Evolutionary conservation across 805 yeast species (phyloP).

Genomic region (Yarrowia deformans): DNA sequence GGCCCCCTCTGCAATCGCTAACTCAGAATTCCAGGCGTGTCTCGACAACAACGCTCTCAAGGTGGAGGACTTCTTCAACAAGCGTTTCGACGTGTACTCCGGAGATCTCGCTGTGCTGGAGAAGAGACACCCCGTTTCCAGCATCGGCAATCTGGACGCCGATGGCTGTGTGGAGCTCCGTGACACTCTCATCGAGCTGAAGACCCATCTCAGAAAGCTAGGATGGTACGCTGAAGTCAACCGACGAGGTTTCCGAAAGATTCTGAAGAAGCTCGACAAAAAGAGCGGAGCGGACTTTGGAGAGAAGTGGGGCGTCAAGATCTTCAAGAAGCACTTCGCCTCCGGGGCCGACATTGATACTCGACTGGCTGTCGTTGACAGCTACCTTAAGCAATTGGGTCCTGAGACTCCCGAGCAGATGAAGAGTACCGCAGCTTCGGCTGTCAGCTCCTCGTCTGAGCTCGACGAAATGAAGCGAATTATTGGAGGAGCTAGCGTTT

Average conservation of each 20-base stretch:
- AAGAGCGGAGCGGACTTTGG: slow-evolving; percentile 70
- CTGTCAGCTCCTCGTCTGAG: slow-evolving; percentile 15
- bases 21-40: slow-evolving; percentile 72
- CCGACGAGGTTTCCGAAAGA: slow-evolving; percentile 87
- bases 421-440: background rate
- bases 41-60: slow-evolving; percentile 82
- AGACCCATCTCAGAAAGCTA: slow-evolving; percentile 77
- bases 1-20: background rate
- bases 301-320: slow-evolving; percentile 65
- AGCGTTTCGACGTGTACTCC: slow-evolving; percentile 75
- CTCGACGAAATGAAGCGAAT: slow-evolving; percentile 23
- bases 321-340: slow-evolving; percentile 78
- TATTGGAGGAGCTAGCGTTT: background rate
- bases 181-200: slow-evolving; percentile 74
- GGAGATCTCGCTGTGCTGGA: slow-evolving; percentile 61
- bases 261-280: slow-evolving; percentile 88
- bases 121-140: slow-evolving; percentile 48
- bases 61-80: slow-evolving; percentile 79
- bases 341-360: slow-evolving; percentile 67
- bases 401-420: slow-evolving; percentile 14
- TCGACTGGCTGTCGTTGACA: slow-evolving; percentile 54
- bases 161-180: slow-evolving; percentile 70
- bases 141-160: slow-evolving; percentile 48
- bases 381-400: slow-evolving; percentile 47
- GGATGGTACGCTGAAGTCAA: slow-evolving; percentile 95